Conservation (phyloP, 495 filamentous ascomycete genomes). For the Penicillium bialowiezense region DNA sequence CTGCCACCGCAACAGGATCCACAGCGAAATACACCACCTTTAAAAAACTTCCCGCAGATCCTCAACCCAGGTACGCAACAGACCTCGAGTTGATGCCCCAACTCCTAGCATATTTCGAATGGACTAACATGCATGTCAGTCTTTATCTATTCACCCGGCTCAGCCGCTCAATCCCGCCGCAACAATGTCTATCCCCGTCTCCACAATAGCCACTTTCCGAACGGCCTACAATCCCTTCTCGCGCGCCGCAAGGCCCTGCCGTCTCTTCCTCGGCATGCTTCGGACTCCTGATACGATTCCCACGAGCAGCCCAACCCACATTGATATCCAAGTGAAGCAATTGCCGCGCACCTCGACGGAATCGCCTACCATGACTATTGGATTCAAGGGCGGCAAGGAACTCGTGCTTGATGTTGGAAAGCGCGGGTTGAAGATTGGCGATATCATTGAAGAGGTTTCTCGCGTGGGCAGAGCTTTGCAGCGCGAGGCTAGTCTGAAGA, state of each 20-base stretch:
- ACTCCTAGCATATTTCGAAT: neutral
- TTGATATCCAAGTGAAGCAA: constrained; percentile 67
- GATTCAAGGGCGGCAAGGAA: constrained; percentile 61
- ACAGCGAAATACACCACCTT: neutral
- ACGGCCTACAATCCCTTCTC: constrained; percentile 93
- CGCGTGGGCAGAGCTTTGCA: constrained; percentile 78
- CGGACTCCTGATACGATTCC: constrained; percentile 60
- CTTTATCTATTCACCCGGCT: neutral
- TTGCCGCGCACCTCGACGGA: constrained; percentile 61
- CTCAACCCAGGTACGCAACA: constrained; percentile 15
- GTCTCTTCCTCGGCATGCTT: constrained; percentile 83
- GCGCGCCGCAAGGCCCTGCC: constrained; percentile 68
- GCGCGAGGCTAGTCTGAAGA: constrained; percentile 74
- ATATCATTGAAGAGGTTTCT: constrained; percentile 84
- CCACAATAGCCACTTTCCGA: constrained; percentile 70
- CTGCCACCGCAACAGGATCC: neutral
- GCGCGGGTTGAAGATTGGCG: constrained; percentile 78
- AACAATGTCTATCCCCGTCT: constrained; percentile 71
- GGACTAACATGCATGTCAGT: neutral
- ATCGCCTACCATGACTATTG: constrained; percentile 56
- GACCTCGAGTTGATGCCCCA: neutral
- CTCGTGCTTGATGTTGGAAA: constrained; percentile 70
- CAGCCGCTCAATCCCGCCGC: constrained; percentile 1
- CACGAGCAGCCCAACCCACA: constrained; percentile 67
- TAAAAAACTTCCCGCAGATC: constrained; percentile 22